Evolutionary conservation across 2,329 filamentous ascomycete species (phyloP).

Genomic region (Nemania bipapillata): DNA sequence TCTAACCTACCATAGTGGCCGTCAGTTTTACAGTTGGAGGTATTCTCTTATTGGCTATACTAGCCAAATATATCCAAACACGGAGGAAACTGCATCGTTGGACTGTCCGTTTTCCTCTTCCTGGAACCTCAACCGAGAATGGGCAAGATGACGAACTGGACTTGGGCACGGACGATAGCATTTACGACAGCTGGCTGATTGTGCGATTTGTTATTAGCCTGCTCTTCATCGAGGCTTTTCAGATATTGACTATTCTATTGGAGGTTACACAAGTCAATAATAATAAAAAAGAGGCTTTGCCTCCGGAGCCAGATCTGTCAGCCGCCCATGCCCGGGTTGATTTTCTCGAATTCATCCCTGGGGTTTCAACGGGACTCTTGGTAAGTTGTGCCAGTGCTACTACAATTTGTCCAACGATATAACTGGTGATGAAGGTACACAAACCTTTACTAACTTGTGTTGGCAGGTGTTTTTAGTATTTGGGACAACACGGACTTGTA

Average conservation of each 20-base stretch:
- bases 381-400: slow-evolving; percentile 33
- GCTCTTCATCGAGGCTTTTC: slow-evolving; percentile 51
- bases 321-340: slow-evolving; percentile 46
- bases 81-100: slow-evolving; percentile 49
- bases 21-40: slow-evolving; percentile 50
- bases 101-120: slow-evolving; percentile 46
- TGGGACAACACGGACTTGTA: slow-evolving; percentile 43
- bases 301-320: slow-evolving; percentile 48
- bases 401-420: not conserved
- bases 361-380: slow-evolving; percentile 45
- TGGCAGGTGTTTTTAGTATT: slow-evolving; percentile 44
- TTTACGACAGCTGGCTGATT: slow-evolving; percentile 56
- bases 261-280: slow-evolving; percentile 47
- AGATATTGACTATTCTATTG: slow-evolving; percentile 51
- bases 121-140: slow-evolving; percentile 40
- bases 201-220: slow-evolving; percentile 55
- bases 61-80: slow-evolving; percentile 55
- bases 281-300: slow-evolving; percentile 44
- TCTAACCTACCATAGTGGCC: slow-evolving; percentile 48
- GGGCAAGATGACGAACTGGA: slow-evolving; percentile 27
- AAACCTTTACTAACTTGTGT: slow-evolving; percentile 14
- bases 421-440: too few relatives aligned
- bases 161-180: slow-evolving; percentile 42
- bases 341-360: slow-evolving; percentile 51
- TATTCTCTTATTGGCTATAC: slow-evolving; percentile 52